Evolutionary conservation across 306 rosid species (phyloP).

Genomic region (Medicago ruthenica): DNA sequence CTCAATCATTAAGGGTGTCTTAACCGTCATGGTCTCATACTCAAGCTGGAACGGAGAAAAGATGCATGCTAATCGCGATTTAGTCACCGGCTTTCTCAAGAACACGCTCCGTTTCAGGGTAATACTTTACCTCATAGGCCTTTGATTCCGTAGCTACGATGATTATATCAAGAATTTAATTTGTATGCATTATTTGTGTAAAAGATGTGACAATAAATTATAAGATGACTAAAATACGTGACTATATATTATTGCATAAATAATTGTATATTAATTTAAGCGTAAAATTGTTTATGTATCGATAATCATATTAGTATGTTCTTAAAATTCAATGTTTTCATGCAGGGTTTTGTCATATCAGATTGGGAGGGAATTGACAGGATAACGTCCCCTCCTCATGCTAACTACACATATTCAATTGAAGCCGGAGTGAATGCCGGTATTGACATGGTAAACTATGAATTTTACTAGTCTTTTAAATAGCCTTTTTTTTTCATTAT

Average conservation of each 20-base stretch:
- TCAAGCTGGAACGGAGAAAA: slow-evolving; percentile 50
- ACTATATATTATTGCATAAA: too few species aligned
- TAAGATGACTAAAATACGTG: too few species aligned
- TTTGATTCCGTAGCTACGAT: background rate
- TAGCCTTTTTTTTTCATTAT: background rate
- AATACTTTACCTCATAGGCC: background rate
- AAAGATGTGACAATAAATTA: too few species aligned
- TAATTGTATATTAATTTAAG: too few species aligned
- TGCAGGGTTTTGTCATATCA: slow-evolving; percentile 48
- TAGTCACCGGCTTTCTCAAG: slow-evolving; percentile 42
- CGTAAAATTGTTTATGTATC: too few species aligned
- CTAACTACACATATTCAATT: slow-evolving; percentile 43
- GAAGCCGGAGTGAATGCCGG: slow-evolving; percentile 40
- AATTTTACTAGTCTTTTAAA: background rate
- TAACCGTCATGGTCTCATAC: slow-evolving; percentile 47
- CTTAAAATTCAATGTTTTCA: background rate
- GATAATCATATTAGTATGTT: background rate
- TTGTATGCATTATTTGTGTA: too few species aligned
- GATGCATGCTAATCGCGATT: slow-evolving; percentile 44
- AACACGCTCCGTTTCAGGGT: slow-evolving; percentile 42
- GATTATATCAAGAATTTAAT: too few species aligned
- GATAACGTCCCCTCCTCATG: slow-evolving; percentile 42
- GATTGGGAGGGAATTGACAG: slow-evolving; percentile 47
- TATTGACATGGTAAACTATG: slow-evolving; percentile 46
- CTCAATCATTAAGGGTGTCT: slow-evolving; percentile 46